Evolutionary conservation across 495 filamentous ascomycete genomes (phyloP).

Genomic region (Umbilicaria muhlenbergii): DNA sequence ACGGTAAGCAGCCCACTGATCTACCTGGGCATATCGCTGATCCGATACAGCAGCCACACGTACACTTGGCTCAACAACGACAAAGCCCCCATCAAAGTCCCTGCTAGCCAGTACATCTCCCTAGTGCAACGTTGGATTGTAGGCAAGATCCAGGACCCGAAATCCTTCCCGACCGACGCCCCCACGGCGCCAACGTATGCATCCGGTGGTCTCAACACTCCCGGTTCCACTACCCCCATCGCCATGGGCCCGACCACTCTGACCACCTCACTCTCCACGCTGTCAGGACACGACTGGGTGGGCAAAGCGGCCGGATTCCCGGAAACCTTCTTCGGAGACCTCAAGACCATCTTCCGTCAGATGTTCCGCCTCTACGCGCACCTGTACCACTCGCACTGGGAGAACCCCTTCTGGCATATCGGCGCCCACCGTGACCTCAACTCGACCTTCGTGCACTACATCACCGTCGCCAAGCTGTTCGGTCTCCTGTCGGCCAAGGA

Average conservation of each 20-base stretch:
- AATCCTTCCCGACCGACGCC: slow-evolving; percentile 69
- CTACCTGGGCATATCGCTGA: slow-evolving; percentile 4
- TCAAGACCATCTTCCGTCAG: slow-evolving; percentile 83
- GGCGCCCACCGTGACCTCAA: slow-evolving; percentile 58
- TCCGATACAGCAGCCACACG: slow-evolving; percentile 46
- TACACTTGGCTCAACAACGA: slow-evolving; percentile 78
- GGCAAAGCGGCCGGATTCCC: slow-evolving; percentile 84
- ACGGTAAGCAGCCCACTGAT: slow-evolving; percentile 39
- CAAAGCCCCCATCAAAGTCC: slow-evolving; percentile 49
- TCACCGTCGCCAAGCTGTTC: slow-evolving; percentile 74
- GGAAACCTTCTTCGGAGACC: slow-evolving; percentile 67
- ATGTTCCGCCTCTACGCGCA: slow-evolving; percentile 96
- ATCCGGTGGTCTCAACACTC: slow-evolving; percentile 41
- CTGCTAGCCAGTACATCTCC: slow-evolving; percentile 74
- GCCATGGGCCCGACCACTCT: slow-evolving; percentile 30
- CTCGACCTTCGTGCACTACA: slow-evolving; percentile 88
- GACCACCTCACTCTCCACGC: slow-evolving; percentile 28
- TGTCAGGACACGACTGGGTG: slow-evolving; percentile 52
- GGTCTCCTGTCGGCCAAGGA: slow-evolving; percentile 70
- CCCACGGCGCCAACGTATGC: slow-evolving; percentile 43
- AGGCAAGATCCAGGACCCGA: slow-evolving; percentile 73
- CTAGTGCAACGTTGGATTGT: slow-evolving; percentile 89
- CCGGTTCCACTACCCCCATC: slow-evolving; percentile 35
- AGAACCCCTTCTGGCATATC: slow-evolving; percentile 70
- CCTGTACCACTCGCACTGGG: slow-evolving; percentile 71